Evolutionary conservation across 169 alveolate genomes (phyloP).

Genomic region (Plasmodium adleri): DNA sequence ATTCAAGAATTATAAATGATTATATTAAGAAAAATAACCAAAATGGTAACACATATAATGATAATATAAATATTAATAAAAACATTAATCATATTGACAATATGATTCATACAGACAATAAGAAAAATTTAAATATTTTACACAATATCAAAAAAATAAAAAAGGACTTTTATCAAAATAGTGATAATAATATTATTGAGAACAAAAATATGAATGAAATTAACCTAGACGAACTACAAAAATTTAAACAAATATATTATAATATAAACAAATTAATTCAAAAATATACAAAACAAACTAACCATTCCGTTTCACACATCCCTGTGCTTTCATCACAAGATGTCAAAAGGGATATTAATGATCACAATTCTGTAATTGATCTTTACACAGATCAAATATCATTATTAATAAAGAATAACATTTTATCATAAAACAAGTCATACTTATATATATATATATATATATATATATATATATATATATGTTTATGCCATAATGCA

Average conservation of each 20-base stretch:
- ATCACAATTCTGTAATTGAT: slow-evolving; percentile 22
- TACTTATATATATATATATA: neutral
- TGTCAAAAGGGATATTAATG: slow-evolving; percentile 19
- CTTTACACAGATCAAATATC: slow-evolving; percentile 38
- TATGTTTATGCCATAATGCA: neutral
- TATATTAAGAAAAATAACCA: slow-evolving; percentile 1
- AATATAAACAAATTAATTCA: slow-evolving; percentile 20
- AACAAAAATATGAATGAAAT: slow-evolving; percentile 1
- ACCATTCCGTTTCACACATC: slow-evolving; percentile 1
- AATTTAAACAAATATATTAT: slow-evolving; percentile 15
- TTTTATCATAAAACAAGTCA: neutral
- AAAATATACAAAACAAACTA: slow-evolving; percentile 30
- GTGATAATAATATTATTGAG: neutral
- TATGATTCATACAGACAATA: too few relatives aligned
- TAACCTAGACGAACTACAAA: slow-evolving; percentile 17
- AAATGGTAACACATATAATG: too few relatives aligned
- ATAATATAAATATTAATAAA: too few relatives aligned
- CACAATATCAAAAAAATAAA: too few relatives aligned
- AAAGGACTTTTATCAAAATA: too few relatives aligned
- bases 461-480: neutral
- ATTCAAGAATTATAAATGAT: slow-evolving; percentile 11
- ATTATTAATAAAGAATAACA: slow-evolving; percentile 43
- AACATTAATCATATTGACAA: too few relatives aligned
- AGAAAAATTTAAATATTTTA: too few relatives aligned
- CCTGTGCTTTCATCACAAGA: slow-evolving; percentile 1